Evolutionary conservation across 495 filamentous ascomycete genomes (phyloP), one percentile per base, ranked within the genome.

Genomic region (Aspergillus avenaceus): DNA sequence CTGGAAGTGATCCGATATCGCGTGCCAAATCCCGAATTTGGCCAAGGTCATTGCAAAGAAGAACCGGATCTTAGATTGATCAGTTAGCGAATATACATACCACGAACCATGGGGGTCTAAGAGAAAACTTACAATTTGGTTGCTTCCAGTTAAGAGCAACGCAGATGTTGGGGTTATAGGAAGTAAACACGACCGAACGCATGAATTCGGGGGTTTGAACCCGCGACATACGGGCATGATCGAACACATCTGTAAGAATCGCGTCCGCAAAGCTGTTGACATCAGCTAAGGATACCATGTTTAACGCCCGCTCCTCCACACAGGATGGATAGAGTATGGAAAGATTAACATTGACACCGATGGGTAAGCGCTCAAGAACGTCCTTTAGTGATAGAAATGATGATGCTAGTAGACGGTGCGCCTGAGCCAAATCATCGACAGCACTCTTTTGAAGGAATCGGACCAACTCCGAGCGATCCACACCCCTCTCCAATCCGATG

Each of bases 81-180:
- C 27, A 55, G 28, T 53, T 44, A 55, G 41, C 23, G 26, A 31
- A 16, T 27, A 12, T 13, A 3, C 8, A 4, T 28, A n/a, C 4
- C 8, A 23, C n/a, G 25, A 25, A 8, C 12, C 31, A 46, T 45
- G 36, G 1, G 16, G 3, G 41, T 18, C n/a, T 25, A 7, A 32
- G 18, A 8, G 12, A 8, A 34, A 22, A 67, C 82, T 72, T 67
- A 89, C 86, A 98, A 56, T 97, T 98, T 9, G 93, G 93, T 64
- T 98, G 93, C 67, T 98, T 98, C 95, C 95, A 98, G 64, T 97
- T 97, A 45, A 98, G 60, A 4, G 91, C 90, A 28, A 87, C 91
- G 66, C 93, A 98, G 24, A 97, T 81, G 56, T 85, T 86, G 9
- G 86, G 73, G 62, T 96, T 96, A 54, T 90, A 95, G 6, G 87